phyloP scores from a whole-genome alignment of 2,329 filamentous ascomycete species.

The Penicillium sp. region DNA sequence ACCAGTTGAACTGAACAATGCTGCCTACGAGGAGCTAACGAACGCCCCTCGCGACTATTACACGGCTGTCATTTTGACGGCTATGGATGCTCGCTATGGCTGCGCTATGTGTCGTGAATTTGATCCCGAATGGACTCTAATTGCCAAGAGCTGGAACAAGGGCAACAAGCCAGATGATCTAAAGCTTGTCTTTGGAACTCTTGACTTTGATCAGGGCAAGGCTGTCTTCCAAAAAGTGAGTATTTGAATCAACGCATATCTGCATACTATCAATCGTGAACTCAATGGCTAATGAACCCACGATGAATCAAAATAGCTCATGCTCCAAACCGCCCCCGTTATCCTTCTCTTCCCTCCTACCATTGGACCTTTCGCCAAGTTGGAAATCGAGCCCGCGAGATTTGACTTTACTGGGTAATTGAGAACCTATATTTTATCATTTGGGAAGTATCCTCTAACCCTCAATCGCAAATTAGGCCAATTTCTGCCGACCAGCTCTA shows the following conservation, averaged over 20 bases:
- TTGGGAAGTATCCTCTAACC: conserved; percentile 10
- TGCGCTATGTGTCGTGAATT: conserved; percentile 89
- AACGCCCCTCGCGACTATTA: conserved; percentile 80
- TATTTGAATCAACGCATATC: conserved; percentile 26
- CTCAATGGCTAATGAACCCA: conserved; percentile 15
- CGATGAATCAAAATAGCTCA: conserved; percentile 62
- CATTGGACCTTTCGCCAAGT: conserved; percentile 73
- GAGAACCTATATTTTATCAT: conserved; percentile 14
- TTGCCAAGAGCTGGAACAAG: conserved; percentile 83
- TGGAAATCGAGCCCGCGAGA: conserved; percentile 69
- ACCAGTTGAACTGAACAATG: conserved; percentile 78
- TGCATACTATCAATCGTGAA: neutral
- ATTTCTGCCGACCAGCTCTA: conserved; percentile 78
- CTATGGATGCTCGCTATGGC: conserved; percentile 78
- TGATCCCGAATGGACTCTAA: conserved; percentile 88
- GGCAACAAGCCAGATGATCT: conserved; percentile 65
- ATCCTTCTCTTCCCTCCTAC: conserved; percentile 87
- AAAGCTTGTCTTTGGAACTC: conserved; percentile 73
- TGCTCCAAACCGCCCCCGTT: conserved; percentile 91
- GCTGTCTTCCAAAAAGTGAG: conserved; percentile 81
- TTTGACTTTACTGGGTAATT: conserved; percentile 86
- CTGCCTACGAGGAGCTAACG: conserved; percentile 74
- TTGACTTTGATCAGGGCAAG: conserved; percentile 87
- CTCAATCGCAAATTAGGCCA: conserved; percentile 54
- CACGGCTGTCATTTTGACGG: conserved; percentile 81